phyloP scores from a whole-genome alignment of 805 yeast species.

The Saturnispora gosingensis region DNA sequence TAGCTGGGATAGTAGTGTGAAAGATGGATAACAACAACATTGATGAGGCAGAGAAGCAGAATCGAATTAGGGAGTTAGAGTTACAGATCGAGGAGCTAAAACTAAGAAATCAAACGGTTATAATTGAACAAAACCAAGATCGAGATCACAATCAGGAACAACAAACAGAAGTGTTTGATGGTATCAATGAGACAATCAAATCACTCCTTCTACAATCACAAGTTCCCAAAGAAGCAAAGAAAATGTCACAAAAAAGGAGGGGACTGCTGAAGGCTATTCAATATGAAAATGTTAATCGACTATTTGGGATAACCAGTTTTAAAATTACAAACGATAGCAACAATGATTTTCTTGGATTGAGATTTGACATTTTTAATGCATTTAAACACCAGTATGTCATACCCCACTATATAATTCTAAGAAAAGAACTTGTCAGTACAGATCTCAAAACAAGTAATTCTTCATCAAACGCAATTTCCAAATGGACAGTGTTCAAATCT shows the following conservation, averaged over 20 bases:
- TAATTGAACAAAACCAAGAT: background rate
- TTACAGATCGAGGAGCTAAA: constrained; percentile 9
- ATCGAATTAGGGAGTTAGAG: constrained; percentile 12
- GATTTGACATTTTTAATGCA: constrained; percentile 37
- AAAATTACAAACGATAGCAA: constrained; percentile 29
- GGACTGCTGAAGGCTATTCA: constrained; percentile 19
- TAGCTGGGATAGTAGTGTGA: background rate
- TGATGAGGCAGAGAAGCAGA: background rate
- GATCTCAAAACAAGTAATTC: background rate
- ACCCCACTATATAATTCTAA: constrained; percentile 43
- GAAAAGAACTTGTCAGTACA: constrained; percentile 5
- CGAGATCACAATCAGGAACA: background rate
- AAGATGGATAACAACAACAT: background rate
- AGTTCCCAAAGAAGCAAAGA: background rate
- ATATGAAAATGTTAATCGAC: constrained; percentile 38
- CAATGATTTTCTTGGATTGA: constrained; percentile 34
- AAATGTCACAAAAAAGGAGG: constrained; percentile 3
- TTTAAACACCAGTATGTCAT: constrained; percentile 24
- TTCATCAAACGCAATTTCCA: constrained; percentile 3
- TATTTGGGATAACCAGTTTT: constrained; percentile 44
- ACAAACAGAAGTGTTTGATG: background rate
- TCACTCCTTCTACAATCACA: background rate
- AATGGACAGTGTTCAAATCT: constrained; percentile 28
- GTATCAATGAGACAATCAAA: background rate
- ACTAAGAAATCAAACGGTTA: background rate